Base-by-base conservation (phyloP, 1,284 basidiomycete genomes). In the Rugosomyces carneus region DNA sequence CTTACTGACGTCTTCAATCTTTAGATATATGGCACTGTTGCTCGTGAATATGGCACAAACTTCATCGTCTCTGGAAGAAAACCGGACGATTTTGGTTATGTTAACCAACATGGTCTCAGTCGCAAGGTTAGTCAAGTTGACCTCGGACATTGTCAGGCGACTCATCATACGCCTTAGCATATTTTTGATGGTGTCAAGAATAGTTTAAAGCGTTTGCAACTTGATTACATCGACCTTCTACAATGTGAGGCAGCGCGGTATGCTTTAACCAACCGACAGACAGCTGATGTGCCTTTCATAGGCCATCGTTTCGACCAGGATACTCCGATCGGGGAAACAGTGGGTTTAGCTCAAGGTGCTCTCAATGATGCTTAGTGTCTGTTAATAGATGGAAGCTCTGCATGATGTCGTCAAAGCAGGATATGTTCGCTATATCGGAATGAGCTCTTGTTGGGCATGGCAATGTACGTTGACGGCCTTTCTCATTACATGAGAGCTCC, bases 181-280 rank as follows among this genome's bases (percentile, higher is more conserved):
- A 86, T 89, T 49, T 88, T 88, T 52, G 80, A 81, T n/a, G 72
- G 79, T 0, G 80, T 89, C 37, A 79, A 86, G 55, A 69, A 70
- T 38, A 83, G 81, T 42, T 60, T 87, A 42, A 66, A 79, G 53
- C 72, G 84, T 19, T 73, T 89, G 20, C 76, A 81, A 49, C 63
- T 86, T 5, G 82, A 88, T 41, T 83, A 87, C 55, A 71, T 89
- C 53, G 85, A 87, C 53, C 58, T 87, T 3, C 67, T 84, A 18
- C 81, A 82, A 63, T 81, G 77, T 73, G 42, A 24, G 63, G 21
- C 10, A 20, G 34, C 41, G 13, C 3, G 5, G 8, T 4, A 4
- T 7, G 7, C 7, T 23, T 23, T 23, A 29, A 9, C 11, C 27
- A 3, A 11, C 9, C 5, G 2, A 29, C 27, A 9, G n/a, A 9